Base-by-base conservation (phyloP, 768 basidiomycete species). In the Gymnopilus dilepis region DNA sequence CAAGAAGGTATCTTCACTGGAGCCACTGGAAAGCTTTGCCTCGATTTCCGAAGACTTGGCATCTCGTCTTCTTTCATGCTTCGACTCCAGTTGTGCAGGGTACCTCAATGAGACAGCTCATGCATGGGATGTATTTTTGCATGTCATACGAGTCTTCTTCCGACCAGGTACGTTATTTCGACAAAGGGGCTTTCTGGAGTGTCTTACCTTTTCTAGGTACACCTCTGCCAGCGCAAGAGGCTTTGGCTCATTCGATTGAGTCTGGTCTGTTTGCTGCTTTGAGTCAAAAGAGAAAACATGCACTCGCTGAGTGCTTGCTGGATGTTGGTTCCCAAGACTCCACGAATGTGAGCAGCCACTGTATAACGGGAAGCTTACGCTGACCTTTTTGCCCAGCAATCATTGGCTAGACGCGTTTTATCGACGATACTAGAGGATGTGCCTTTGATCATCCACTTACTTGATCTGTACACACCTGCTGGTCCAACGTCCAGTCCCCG, bases 281-380 rank as follows among this genome's bases (percentile, higher is more conserved):
- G 38, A 76, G 72, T 12, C 66, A 80, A 15, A 83, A 86, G 24
- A 85, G 80, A 37, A 84, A 87, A 67, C 70, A 84, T 2, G 80
- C 84, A 55, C 66, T 92, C 2, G 86, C 86, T 62, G 73, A 81
- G 13, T 60, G 82, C 4, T 69, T 95, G n/a, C 70, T 95, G 26
- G 78, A 82, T 13, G 74, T 83, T 33, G 84, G 85, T 1, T 68
- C 76, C 1, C 74, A 79, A 60, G 78, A 84, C 59, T 70, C 77
- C 0, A 80, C 85, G 12, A 70, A 78, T 30, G 90, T 90, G 63
- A 70, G 84, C 37, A 21, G n/a, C 50, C 53, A 55, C 48, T 31
- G 58, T 30, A 37, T 50, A 6, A 13, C 3, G 26, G 17, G 19
- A n/a, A n/a, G 17, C 17, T n/a, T 15, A 58, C 64, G 38, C 9